Evolutionary conservation across 2,329 filamentous ascomycete species (phyloP).

Genomic region (Erysiphe pulchra): DNA sequence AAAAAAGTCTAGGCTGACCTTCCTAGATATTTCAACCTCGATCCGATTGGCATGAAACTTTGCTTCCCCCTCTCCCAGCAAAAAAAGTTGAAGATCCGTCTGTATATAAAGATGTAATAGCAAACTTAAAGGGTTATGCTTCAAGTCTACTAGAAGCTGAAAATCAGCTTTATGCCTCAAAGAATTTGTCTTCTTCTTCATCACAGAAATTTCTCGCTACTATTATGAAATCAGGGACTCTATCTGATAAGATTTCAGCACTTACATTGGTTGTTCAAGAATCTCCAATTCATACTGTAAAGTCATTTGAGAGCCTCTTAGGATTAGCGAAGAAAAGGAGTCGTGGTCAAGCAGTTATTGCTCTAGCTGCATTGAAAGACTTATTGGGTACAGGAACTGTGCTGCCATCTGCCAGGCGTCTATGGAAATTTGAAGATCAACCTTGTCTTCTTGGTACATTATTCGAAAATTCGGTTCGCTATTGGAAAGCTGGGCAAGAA

Average conservation of each 20-base stretch:
- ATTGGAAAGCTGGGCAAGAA: constrained; percentile 42
- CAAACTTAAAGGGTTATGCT: constrained; percentile 43
- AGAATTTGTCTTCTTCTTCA: constrained; percentile 49
- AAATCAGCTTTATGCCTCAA: constrained; percentile 45
- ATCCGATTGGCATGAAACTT: constrained; percentile 39
- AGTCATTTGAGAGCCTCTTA: constrained; percentile 67
- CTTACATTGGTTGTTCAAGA: constrained; percentile 87
- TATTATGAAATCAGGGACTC: constrained; percentile 87
- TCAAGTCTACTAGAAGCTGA: constrained; percentile 53
- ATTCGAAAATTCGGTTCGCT: constrained; percentile 26
- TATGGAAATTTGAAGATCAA: constrained; percentile 58
- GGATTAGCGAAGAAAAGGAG: constrained; percentile 76
- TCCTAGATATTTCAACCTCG: constrained; percentile 30
- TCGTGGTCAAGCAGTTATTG: constrained; percentile 73
- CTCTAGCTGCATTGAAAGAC: constrained; percentile 84
- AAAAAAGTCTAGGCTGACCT: background rate
- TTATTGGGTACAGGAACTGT: constrained; percentile 72
- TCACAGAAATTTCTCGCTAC: constrained; percentile 91
- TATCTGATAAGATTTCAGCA: constrained; percentile 90
- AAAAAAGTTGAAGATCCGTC: constrained; percentile 19
- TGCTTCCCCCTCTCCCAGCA: constrained; percentile 24
- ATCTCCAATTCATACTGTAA: constrained; percentile 77
- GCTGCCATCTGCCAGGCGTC: constrained; percentile 55
- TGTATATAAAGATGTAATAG: constrained; percentile 24
- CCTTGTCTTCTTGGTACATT: constrained; percentile 48